These are phyloP conservation scores for Globisporangium megalacanthum DNA, from an alignment of 352 stramenopile species.

Conservation along the genomic window DNA sequence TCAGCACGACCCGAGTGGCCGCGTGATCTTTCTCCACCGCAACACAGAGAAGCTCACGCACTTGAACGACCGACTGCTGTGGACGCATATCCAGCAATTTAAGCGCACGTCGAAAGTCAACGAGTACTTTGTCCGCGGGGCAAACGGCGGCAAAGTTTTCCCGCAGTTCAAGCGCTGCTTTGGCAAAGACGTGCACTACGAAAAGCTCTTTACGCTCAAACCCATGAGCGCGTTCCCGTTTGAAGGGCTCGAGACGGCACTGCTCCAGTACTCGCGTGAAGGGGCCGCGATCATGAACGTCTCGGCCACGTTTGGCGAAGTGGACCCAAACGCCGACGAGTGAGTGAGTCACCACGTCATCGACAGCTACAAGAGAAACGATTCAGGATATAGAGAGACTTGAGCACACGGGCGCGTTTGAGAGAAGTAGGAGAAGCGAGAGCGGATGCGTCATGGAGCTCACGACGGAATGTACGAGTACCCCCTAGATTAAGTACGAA, in stretches of 20 bases:
- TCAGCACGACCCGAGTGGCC: constrained; percentile 80
- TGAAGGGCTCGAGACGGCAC: constrained; percentile 12
- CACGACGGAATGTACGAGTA: too few relatives aligned
- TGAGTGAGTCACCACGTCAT: neutral
- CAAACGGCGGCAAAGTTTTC: constrained; percentile 63
- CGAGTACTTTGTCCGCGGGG: constrained; percentile 49
- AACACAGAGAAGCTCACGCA: constrained; percentile 75
- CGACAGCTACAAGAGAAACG: neutral
- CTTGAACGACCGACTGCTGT: constrained; percentile 35
- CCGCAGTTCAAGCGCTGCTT: constrained; percentile 65
- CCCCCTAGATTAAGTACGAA: too few relatives aligned
- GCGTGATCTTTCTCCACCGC: constrained; percentile 83
- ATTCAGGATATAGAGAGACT: too few relatives aligned
- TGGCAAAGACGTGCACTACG: constrained; percentile 62
- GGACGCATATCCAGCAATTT: constrained; percentile 58
- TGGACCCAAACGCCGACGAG: neutral
- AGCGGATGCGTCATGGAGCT: too few relatives aligned
- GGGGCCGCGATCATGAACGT: constrained; percentile 7
- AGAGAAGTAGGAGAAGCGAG: too few relatives aligned
- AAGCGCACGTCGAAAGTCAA: constrained; percentile 33
- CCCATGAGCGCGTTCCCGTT: constrained; percentile 62
- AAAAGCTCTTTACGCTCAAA: constrained; percentile 62
- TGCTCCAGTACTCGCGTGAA: constrained; percentile 6
- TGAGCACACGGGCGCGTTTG: too few relatives aligned
- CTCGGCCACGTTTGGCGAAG: constrained; percentile 2